Evolutionary conservation across 768 basidiomycete genomes (phyloP), one percentile per base, ranked within the genome.

Genomic region (Psilocybe tampanensis): DNA sequence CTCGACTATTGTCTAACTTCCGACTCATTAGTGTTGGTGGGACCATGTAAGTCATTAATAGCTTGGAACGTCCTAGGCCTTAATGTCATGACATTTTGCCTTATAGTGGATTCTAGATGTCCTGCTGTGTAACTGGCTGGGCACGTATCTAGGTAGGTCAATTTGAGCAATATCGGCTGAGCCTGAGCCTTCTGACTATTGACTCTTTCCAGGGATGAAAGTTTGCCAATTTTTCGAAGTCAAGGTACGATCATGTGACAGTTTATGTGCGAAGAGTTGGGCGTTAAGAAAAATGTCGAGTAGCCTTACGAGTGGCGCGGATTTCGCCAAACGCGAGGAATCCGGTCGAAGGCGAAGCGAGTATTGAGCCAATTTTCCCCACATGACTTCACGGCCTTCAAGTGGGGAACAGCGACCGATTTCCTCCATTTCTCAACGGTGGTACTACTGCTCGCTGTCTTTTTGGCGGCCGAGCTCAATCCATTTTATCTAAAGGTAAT

Each of bases 251-350:
- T 18, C 39, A 47, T 52, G 55, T 44, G 49, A 41, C 42, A 32
- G 26, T 29, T 39, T 44, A 53, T 59, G 57, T 54, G 24, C 59
- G 56, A 47, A 52, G 26, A 32, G 52, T 60, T 50, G 45, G 49
- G 48, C 47, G 45, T 55, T 58, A 45, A 49, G 45, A 45, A 49
- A 36, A 44, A 52, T 52, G 63, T 59, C 59, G 58, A 24, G 53
- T 60, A 93, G 92, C 89, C 88, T 41, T 94, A 91, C 66, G 86
- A 84, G 60, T 94, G 92, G 92, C 87, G 92, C 52, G 92, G 92
- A 13, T 79, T 92, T 62, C 81, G 86, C 54, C 88, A 92, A 70
- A 89, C 85, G 53, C 85, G 83, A 60, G 91, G 92, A 21, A 69
- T 94, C 34, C 83, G 90, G 42, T 86, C 87, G 8, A 93, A 93